Evolutionary conservation across 768 basidiomycete species (phyloP), one percentile per base, ranked within the genome.

Genomic region (Lactarius hatsudake): DNA sequence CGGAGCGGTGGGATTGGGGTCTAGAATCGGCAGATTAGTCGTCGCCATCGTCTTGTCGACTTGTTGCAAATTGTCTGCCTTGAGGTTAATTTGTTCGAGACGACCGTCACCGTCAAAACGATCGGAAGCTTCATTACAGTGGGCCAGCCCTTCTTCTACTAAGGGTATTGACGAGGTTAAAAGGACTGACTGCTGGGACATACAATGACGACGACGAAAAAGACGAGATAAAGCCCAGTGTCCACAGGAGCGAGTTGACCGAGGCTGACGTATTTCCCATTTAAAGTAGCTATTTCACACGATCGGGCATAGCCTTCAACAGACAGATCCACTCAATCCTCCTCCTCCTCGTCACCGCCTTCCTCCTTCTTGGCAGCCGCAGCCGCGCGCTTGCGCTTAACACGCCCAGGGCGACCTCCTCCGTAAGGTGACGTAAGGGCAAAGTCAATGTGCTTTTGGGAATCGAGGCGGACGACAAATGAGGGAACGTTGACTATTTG

Each of bases 381-480:
- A 70, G 88, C 88, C 67, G 91, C 93, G 76, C 96, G 93, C 91
- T 97, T 98, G 79, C 96, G 89, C 93, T 98, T 98, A 77, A 96
- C 94, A 73, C 96, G 96, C 74, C 96, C 96, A 69, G 93, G 83
- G 68, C 91, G 89, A 73, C 91, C 96, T 75, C 96, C 96, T 77
- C 96, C 96, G 75, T 93, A 96, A 64, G 96, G 96, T 69, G 95
- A 97, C 66, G 91, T 96, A 73, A 96, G 88, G 55, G 96, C 91
- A 77, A 98, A 99, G 86, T 99, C 97, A 78, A 99, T 96, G 86
- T 99, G 97, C 77, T 98, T 98, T 86, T 98, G 96, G 68, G 94
- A 96, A 84, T 98, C 97, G 73, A 98, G 91, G 81, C 97, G 94
- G 73, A 99, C 96, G 77, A 98, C 92, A 79, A 98, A 98, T 3